Evolutionary conservation across 495 filamentous ascomycete species (phyloP), one percentile per base, ranked within the genome.

Genomic region (Talaromyces borbonicus): DNA sequence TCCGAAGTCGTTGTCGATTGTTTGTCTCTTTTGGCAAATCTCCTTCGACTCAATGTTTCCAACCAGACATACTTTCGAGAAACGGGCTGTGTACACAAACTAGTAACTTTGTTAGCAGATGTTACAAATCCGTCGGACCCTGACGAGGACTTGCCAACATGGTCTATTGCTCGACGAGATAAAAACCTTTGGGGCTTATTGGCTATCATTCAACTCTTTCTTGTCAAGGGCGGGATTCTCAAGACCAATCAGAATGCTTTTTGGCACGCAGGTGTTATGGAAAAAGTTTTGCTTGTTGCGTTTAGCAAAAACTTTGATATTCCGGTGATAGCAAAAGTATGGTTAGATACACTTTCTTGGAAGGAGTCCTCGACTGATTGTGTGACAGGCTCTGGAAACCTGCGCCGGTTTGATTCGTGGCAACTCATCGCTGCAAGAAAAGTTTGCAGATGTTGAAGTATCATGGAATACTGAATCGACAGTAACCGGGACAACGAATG

Each of bases 31-130:
- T 73, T 97, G 14, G 87, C 87, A 24, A 95, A 96, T 57, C 75
- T 98, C 16, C 69, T 97, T n/a, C 78, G 82, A 33, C 74, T 89
- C 49, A 97, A 96, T 58, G 69, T 80, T 18, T 87, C 90, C 18
- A 98, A 97, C 57, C 93, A 97, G 61, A 90, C 86, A 26, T 83
- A 87, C 51, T 96, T 98, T 57, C 73, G 92, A 39, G 93, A 98
- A 60, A 90, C 84, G 27, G 89, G 87, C 0, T 90, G 82, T 54
- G 78, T 95, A 18, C 73, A 80, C 23, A 82, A 80, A 56, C 61
- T 95, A 37, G 77, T 80, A 16, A 76, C 72, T 19, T 68, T 97
- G 18, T 71, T 97, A 8, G 63, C 66, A 32, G 77, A 81, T 55
- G 76, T 79, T 49, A 75, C 81, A 46, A 58, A 67, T 50, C 71